Evolutionary conservation across 768 basidiomycete species (phyloP).

Genomic region (Tephrocybe sp.): DNA sequence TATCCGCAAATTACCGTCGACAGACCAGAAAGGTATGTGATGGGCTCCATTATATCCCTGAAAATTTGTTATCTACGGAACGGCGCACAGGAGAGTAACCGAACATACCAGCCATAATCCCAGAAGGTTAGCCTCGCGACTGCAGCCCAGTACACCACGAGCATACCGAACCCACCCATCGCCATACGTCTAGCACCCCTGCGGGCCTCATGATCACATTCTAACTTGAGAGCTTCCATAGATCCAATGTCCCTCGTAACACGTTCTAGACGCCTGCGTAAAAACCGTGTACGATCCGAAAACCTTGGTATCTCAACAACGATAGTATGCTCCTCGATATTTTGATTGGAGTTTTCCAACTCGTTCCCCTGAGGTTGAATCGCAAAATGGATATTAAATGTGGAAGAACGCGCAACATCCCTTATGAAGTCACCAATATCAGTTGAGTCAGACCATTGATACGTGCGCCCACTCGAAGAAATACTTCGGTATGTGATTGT

Average conservation of each 20-base stretch:
- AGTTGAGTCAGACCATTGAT: conserved; percentile 61
- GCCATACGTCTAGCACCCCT: conserved; percentile 56
- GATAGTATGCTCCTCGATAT: conserved; percentile 23
- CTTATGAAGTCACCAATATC: conserved; percentile 67
- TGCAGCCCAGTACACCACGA: conserved; percentile 61
- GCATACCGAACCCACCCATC: conserved; percentile 52
- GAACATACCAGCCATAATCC: conserved; percentile 50
- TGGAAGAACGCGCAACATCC: conserved; percentile 51
- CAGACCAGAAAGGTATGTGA: conserved; percentile 63
- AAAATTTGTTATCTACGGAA: neutral
- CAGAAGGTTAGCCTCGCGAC: conserved; percentile 66
- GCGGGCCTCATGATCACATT: conserved; percentile 56
- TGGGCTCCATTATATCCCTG: conserved; percentile 69
- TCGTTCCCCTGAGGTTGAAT: conserved; percentile 13
- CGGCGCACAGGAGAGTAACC: neutral
- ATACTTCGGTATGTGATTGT: conserved; percentile 44
- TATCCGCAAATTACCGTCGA: conserved; percentile 62
- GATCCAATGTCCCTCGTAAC: conserved; percentile 40
- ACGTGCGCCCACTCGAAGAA: conserved; percentile 27
- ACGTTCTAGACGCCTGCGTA: conserved; percentile 42
- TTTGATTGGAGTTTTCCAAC: neutral
- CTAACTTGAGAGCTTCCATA: conserved; percentile 53
- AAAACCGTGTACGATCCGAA: conserved; percentile 56
- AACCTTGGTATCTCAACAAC: conserved; percentile 62
- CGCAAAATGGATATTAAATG: conserved; percentile 48